These are phyloP conservation scores for Candida methanosorbosa DNA, from an alignment of 805 yeast species.

Conservation along the genomic window DNA sequence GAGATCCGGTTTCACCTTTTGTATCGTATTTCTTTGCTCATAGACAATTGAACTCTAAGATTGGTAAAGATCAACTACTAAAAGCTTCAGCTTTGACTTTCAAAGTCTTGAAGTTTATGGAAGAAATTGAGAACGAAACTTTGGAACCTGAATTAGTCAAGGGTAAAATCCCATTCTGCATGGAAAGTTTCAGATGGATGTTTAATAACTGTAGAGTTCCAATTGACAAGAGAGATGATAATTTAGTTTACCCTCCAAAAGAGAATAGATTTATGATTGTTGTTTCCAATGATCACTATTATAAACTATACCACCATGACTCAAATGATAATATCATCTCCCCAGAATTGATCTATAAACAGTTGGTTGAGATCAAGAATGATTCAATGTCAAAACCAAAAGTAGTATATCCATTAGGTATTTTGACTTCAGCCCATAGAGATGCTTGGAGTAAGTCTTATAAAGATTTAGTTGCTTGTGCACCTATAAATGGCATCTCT, in stretches of 20 bases:
- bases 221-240: slow-evolving; percentile 51
- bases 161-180: slow-evolving; percentile 72
- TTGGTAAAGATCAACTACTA: slow-evolving; percentile 55
- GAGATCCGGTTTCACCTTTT: slow-evolving; percentile 93
- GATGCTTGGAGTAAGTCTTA: slow-evolving; percentile 69
- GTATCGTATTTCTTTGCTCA: slow-evolving; percentile 87
- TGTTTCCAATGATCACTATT: slow-evolving; percentile 69
- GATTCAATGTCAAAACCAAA: slow-evolving; percentile 22
- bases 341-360: slow-evolving; percentile 43
- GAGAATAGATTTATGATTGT: slow-evolving; percentile 65
- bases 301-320: slow-evolving; percentile 60
- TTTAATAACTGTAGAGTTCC: slow-evolving; percentile 87
- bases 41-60: slow-evolving; percentile 48
- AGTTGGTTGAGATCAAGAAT: slow-evolving; percentile 46
- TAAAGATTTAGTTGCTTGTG: slow-evolving; percentile 37
- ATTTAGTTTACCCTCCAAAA: slow-evolving; percentile 33
- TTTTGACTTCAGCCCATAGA: slow-evolving; percentile 76
- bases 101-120: slow-evolving; percentile 61
- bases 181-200: slow-evolving; percentile 89
- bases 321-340: slow-evolving; percentile 33
- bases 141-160: slow-evolving; percentile 75
- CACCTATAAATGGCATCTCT: slow-evolving; percentile 54
- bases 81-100: slow-evolving; percentile 72
- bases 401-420: slow-evolving; percentile 56
- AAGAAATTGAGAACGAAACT: slow-evolving; percentile 56